phyloP scores from a whole-genome alignment of 2,329 filamentous ascomycete species.

The Septoria petroselini region DNA sequence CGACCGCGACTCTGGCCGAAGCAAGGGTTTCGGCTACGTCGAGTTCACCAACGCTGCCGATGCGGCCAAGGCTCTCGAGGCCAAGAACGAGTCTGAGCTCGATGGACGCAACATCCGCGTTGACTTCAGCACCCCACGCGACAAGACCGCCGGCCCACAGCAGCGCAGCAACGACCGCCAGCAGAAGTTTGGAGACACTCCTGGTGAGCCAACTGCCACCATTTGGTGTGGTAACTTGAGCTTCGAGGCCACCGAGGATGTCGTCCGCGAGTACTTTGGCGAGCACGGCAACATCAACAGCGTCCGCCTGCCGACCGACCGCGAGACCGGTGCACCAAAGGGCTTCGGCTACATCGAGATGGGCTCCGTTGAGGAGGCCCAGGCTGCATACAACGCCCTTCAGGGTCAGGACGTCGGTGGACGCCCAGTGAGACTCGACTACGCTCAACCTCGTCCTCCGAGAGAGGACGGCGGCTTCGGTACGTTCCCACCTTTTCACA shows the following conservation, averaged over 20 bases:
- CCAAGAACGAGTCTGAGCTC: slow-evolving; percentile 70
- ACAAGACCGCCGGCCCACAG: slow-evolving; percentile 47
- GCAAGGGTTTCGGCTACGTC: slow-evolving; percentile 89
- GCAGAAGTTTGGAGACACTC: slow-evolving; percentile 69
- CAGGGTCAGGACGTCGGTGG: slow-evolving; percentile 70
- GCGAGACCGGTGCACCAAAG: slow-evolving; percentile 79
- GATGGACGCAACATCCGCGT: slow-evolving; percentile 74
- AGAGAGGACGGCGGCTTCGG: slow-evolving; percentile 39
- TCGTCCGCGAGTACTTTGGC: slow-evolving; percentile 69
- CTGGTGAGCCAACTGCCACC: slow-evolving; percentile 78
- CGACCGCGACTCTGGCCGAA: slow-evolving; percentile 75
- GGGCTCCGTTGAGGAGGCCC: slow-evolving; percentile 76
- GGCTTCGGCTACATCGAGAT: slow-evolving; percentile 92
- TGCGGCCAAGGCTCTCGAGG: slow-evolving; percentile 68
- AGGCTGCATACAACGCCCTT: slow-evolving; percentile 66
- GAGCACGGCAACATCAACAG: slow-evolving; percentile 69
- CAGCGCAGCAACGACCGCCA: slow-evolving; percentile 56
- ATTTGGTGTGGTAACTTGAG: slow-evolving; percentile 89
- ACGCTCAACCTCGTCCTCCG: slow-evolving; percentile 63
- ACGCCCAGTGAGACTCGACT: slow-evolving; percentile 80
- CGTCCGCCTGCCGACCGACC: slow-evolving; percentile 84
- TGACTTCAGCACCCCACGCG: slow-evolving; percentile 69
- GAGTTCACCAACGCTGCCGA: slow-evolving; percentile 70
- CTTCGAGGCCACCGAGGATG: slow-evolving; percentile 76
- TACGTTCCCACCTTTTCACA: too few species aligned